Evolutionary conservation across 1,139 yeast genomes (phyloP), one percentile per base, ranked within the genome.

Genomic region (Candida albicans): DNA sequence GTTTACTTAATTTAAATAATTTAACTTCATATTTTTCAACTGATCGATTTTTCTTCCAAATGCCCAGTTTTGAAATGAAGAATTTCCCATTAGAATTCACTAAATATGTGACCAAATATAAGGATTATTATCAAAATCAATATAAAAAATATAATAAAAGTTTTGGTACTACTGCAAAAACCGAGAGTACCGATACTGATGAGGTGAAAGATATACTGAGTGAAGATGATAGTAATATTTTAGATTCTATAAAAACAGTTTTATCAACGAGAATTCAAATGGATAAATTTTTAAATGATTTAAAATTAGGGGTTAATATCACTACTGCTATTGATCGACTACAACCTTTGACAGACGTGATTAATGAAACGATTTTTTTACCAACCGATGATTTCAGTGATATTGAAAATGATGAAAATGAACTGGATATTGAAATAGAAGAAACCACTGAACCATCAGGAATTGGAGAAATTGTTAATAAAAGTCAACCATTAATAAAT

Each of bases 271-370:
- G 77, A 14, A 64, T 73, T 35, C 84, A 79, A 50, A 68, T 81
- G 68, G 64, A 70, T 31, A 73, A 68, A 18, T 67, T 81, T 41
- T 62, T 81, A 33, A 67, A 69, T 41, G 85, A 81, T 52, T 64
- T 81, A 52, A 70, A 73, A 41, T 57, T 69, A 35, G 85, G 85
- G 3, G 64, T 76, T 33, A 75, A 81, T 9, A 63, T 81, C 15
- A 67, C 72, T 22, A 67, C 78, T 9, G 84, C 85, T 1, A 62
- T 79, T 14, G 84, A 80, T 35, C 58, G 84, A 33, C 68, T 84
- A 37, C 82, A 77, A 54, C 81, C 83, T 0, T 61, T 81, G 40
- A 73, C 82, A 14, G 79, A 73, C 45, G 64, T 77, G 15, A 68
- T 78, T 29, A 76, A 76, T 48, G 73, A 73, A 37, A 67, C 79